Conservation (phyloP, 2,329 filamentous ascomycete species). For the Exophiala sp. region DNA sequence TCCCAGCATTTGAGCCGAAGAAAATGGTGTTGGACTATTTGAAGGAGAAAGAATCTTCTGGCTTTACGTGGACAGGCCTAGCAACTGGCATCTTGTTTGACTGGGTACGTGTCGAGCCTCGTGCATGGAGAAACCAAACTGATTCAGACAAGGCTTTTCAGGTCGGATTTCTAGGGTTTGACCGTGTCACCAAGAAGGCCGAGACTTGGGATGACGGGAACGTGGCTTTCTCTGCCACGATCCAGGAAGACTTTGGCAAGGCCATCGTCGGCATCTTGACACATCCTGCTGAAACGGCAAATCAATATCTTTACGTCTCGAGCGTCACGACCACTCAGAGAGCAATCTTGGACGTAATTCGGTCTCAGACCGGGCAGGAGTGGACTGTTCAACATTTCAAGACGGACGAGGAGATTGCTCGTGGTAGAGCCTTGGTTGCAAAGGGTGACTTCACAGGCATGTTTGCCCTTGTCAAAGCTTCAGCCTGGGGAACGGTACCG, state of each 20-base stretch:
- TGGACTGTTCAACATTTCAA: slow-evolving; percentile 27
- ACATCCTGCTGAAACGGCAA: slow-evolving; percentile 52
- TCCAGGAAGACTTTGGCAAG: slow-evolving; percentile 44
- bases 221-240: slow-evolving; percentile 46
- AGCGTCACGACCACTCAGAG: slow-evolving; percentile 46
- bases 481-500: slow-evolving; percentile 1
- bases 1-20: slow-evolving; percentile 34
- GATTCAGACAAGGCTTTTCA: slow-evolving; percentile 23
- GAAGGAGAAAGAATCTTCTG: slow-evolving; percentile 18
- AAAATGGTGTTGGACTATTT: slow-evolving; percentile 31
- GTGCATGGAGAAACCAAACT: background rate
- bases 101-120: slow-evolving; percentile 27
- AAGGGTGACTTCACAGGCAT: slow-evolving; percentile 37
- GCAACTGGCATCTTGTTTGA: slow-evolving; percentile 35
- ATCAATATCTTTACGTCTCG: slow-evolving; percentile 47
- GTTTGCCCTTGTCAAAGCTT: slow-evolving; percentile 9
- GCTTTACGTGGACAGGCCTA: slow-evolving; percentile 33
- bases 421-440: slow-evolving; percentile 42
- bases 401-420: slow-evolving; percentile 30
- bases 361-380: slow-evolving; percentile 3
- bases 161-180: slow-evolving; percentile 45
- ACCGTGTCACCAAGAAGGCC: slow-evolving; percentile 41
- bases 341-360: slow-evolving; percentile 33
- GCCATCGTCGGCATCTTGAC: slow-evolving; percentile 48
- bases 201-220: slow-evolving; percentile 52